These are phyloP conservation scores for Prunus kanzakura DNA, from an alignment of 306 rosid genomes.

Conservation along the genomic window DNA sequence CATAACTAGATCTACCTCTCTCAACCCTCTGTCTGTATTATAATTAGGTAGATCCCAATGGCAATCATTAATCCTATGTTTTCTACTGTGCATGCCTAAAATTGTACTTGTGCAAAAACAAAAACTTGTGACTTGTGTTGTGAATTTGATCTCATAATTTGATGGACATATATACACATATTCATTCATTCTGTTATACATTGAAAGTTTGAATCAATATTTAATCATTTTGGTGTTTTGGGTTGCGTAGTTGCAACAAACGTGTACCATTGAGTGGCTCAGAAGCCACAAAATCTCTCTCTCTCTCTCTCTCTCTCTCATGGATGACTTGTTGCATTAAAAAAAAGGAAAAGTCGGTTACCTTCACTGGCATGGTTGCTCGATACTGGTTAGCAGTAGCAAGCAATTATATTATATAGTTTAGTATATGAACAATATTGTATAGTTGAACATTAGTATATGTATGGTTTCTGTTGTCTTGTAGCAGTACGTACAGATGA, in stretches of 20 bases:
- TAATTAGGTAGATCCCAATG: not conserved
- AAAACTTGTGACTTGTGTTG: not conserved
- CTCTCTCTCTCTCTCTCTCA: slow-evolving; percentile 17
- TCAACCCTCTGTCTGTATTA: too few species aligned
- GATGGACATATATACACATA: not conserved
- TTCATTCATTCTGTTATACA: too few species aligned
- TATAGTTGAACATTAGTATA: not conserved
- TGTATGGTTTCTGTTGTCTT: not conserved
- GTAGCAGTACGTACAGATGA: not conserved
- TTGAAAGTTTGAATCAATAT: not conserved
- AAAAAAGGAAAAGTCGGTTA: not conserved
- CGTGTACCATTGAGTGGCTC: slow-evolving; percentile 35
- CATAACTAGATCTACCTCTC: slow-evolving; percentile 5
- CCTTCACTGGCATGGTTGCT: not conserved
- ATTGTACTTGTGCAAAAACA: not conserved
- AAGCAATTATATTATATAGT: not conserved
- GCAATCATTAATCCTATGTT: not conserved
- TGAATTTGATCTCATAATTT: not conserved
- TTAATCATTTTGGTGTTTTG: slow-evolving; percentile 11
- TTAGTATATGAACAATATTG: not conserved
- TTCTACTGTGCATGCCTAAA: not conserved
- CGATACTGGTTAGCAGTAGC: not conserved
- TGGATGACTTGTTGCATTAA: slow-evolving; percentile 14
- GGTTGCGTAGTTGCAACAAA: slow-evolving; percentile 28
- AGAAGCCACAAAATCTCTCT: slow-evolving; percentile 24